Evolutionary conservation across 1,139 yeast species (phyloP).

Genomic region (Candida sojae): DNA sequence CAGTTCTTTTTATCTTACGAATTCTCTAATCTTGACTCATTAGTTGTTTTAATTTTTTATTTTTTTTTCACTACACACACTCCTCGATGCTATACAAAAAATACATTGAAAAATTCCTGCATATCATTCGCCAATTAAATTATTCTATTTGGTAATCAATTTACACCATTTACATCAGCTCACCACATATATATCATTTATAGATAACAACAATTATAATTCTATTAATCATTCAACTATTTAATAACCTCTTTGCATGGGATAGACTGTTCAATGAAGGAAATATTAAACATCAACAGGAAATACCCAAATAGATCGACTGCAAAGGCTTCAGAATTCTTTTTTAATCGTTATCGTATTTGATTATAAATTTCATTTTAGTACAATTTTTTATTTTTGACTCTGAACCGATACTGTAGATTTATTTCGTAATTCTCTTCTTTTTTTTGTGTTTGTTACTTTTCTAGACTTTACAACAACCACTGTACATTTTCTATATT

Average conservation of each 20-base stretch:
- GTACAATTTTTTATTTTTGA: not conserved
- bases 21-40: not conserved
- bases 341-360: not conserved
- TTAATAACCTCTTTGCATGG: too few species aligned
- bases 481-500: not conserved
- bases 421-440: too few species aligned
- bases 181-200: not conserved
- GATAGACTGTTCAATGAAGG: too few species aligned
- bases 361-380: not conserved
- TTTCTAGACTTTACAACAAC: not conserved
- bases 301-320: too few species aligned
- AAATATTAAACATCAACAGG: too few species aligned
- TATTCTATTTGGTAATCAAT: constrained; percentile 1
- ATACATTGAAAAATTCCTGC: not conserved
- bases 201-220: too few species aligned
- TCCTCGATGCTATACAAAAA: not conserved
- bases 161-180: not conserved
- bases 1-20: too few species aligned
- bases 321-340: not conserved
- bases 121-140: constrained; percentile 2
- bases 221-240: too few species aligned
- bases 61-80: not conserved
- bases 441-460: not conserved
- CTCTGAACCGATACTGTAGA: not conserved
- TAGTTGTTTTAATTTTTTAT: not conserved